Conservation (phyloP, 768 basidiomycete species). For the Boletus rubroflammeus region DNA sequence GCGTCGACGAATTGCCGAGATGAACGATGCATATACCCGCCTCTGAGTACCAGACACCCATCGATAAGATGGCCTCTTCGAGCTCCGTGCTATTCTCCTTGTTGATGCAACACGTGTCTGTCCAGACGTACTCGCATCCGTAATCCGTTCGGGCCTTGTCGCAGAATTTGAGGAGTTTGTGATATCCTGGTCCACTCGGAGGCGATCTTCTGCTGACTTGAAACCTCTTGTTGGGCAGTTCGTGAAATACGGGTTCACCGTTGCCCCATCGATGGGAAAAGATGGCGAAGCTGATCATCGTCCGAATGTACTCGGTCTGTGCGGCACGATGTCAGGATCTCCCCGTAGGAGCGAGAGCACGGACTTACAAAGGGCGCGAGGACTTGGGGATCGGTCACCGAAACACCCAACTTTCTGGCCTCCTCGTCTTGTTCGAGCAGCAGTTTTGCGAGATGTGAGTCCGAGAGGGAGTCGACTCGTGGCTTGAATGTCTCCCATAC, state of each 20-base stretch:
- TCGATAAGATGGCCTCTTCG: slow-evolving; percentile 26
- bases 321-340: slow-evolving; percentile 3
- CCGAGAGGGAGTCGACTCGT: slow-evolving; percentile 19
- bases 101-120: slow-evolving; percentile 29
- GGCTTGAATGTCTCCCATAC: slow-evolving; percentile 19
- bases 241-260: slow-evolving; percentile 21
- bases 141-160: slow-evolving; percentile 25
- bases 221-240: slow-evolving; percentile 14
- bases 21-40: slow-evolving; percentile 23
- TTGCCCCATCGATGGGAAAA: slow-evolving; percentile 30
- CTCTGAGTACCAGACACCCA: slow-evolving; percentile 23
- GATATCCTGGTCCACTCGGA: slow-evolving; percentile 21
- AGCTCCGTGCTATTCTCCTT: slow-evolving; percentile 27
- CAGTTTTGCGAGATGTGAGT: slow-evolving; percentile 22
- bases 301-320: slow-evolving; percentile 17
- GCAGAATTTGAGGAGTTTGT: slow-evolving; percentile 26
- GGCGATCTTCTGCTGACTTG: slow-evolving; percentile 12
- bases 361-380: slow-evolving; percentile 19
- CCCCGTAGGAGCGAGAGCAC: not conserved
- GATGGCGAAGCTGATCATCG: slow-evolving; percentile 23
- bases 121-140: slow-evolving; percentile 27
- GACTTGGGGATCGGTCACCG: slow-evolving; percentile 21
- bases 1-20: slow-evolving; percentile 16
- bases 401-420: slow-evolving; percentile 19
- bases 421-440: slow-evolving; percentile 25